Evolutionary conservation across 495 filamentous ascomycete genomes (phyloP), one percentile per base, ranked within the genome.

Genomic region (Penicillium paradoxum): DNA sequence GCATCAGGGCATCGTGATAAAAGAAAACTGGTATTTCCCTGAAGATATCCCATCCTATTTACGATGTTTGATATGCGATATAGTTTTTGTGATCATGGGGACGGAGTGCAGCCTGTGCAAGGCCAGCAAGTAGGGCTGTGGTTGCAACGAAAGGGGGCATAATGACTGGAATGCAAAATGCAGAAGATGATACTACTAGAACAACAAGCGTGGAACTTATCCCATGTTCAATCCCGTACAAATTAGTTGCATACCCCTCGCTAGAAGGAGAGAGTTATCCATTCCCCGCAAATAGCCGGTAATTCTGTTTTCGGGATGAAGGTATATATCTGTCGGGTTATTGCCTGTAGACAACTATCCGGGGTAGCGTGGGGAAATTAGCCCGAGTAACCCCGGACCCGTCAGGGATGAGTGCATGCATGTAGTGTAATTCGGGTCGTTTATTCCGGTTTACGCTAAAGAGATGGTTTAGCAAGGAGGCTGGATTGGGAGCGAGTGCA

Each of bases 91-190:
- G 22, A 25, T 40, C 21, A 15, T 15, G 14, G n/a, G 21, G 17
- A 33, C 44, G 49, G 24, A 49, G 55, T 45, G 49, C 55, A 18
- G 49, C 55, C 27, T 53, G 49, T 13, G 37, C 11, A 6, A 45
- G 6, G 8, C 55, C 38, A 24, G 49, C 55, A 27, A 57, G 49
- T 24, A 53, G 22, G 15, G 55, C 44, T 24, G 43, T 47, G 19
- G 49, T 30, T 21, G 40, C 32, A n/a, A 57, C 8, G 11, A 34
- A 32, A 18, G 44, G 13, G 17, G 17, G 37, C 37, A 39, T 39
- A 11, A n/a, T 39, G 7, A 42, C 4, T 27, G 11, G 5, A 27
- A 47, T 25, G 43, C 49, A 57, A 53, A 1, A 29, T 24, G 32
- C 21, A 21, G 11, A 47, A 15, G 15, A 47, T 17, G 44, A 46